Evolutionary conservation across 2,329 filamentous ascomycete species (phyloP).

Genomic region (Phoma sp.): DNA sequence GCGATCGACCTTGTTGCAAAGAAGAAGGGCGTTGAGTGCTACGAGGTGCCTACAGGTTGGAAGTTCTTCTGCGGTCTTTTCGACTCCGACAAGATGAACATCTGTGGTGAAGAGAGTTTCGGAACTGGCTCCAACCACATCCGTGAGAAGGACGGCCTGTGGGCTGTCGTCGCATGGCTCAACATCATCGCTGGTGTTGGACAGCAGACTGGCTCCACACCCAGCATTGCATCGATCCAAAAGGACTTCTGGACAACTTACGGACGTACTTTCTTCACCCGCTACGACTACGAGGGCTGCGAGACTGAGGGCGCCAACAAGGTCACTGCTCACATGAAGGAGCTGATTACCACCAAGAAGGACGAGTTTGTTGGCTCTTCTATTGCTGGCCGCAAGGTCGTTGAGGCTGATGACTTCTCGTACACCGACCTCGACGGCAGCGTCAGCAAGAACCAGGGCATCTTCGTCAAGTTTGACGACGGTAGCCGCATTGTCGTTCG

Average conservation of each 20-base stretch:
- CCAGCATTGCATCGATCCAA: slow-evolving; percentile 95
- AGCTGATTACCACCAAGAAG: slow-evolving; percentile 74
- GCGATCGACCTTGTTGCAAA: slow-evolving; percentile 96
- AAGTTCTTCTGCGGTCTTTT: slow-evolving; percentile 98
- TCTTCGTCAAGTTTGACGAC: slow-evolving; percentile 93
- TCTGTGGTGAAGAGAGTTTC: slow-evolving; percentile 98
- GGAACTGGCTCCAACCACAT: slow-evolving; percentile 99
- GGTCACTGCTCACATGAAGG: slow-evolving; percentile 81
- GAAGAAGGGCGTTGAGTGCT: slow-evolving; percentile 88
- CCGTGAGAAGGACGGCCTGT: slow-evolving; percentile 97
- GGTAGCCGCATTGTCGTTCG: slow-evolving; percentile 95
- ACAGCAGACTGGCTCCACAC: slow-evolving; percentile 78
- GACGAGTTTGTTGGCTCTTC: slow-evolving; percentile 83
- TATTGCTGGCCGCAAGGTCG: slow-evolving; percentile 81
- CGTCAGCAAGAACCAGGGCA: slow-evolving; percentile 92
- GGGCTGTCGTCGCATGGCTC: slow-evolving; percentile 96
- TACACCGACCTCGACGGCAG: slow-evolving; percentile 99
- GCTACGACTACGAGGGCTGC: slow-evolving; percentile 97
- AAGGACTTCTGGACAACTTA: slow-evolving; percentile 96
- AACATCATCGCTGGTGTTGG: slow-evolving; percentile 98
- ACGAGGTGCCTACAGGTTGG: slow-evolving; percentile 98
- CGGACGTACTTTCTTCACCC: slow-evolving; percentile 97
- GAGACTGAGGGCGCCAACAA: slow-evolving; percentile 91
- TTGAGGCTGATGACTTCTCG: slow-evolving; percentile 92
- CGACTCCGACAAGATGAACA: slow-evolving; percentile 99